Evolutionary conservation across 495 filamentous ascomycete species (phyloP).

Genomic region (Hypoxylon fuscum): DNA sequence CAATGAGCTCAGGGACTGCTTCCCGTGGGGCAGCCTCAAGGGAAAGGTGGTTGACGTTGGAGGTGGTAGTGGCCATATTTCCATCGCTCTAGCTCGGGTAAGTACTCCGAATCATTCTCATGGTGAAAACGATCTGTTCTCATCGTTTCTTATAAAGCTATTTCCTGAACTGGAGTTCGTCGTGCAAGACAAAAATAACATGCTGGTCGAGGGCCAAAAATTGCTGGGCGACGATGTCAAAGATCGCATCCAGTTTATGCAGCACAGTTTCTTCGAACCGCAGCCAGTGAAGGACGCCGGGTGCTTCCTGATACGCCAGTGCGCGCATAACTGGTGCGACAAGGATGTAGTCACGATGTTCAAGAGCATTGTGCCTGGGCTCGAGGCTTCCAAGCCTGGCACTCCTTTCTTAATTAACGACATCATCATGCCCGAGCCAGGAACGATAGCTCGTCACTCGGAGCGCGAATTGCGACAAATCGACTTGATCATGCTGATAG

Average conservation of each 20-base stretch:
- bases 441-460: no score
- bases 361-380: conserved; percentile 30
- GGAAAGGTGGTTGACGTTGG: conserved; percentile 42
- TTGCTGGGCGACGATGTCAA: conserved; percentile 7
- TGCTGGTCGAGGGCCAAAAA: conserved; percentile 37
- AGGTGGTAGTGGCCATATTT: conserved; percentile 36
- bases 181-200: conserved; percentile 37
- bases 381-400: conserved; percentile 32
- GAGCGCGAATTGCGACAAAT: no score
- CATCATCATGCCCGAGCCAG: conserved; percentile 38
- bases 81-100: conserved; percentile 33
- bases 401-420: conserved; percentile 50
- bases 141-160: conserved; percentile 12
- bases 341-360: conserved; percentile 42
- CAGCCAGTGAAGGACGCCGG: conserved; percentile 34
- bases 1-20: conserved; percentile 28
- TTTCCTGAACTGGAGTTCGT: conserved; percentile 39
- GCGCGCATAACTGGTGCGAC: conserved; percentile 45
- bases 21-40: conserved; percentile 36
- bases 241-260: conserved; percentile 35
- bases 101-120: conserved; percentile 7
- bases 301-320: conserved; percentile 45
- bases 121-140: background rate
- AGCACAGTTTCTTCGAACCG: conserved; percentile 47
- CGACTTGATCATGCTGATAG: conserved; percentile 47